Percentiles rank a stretch among this genome's conserved stretches.
These are phyloP conservation scores for Homolaphlyctis polyrhiza DNA, from an alignment of 371 early-diverging fungal species.

Conservation along the genomic window DNA sequence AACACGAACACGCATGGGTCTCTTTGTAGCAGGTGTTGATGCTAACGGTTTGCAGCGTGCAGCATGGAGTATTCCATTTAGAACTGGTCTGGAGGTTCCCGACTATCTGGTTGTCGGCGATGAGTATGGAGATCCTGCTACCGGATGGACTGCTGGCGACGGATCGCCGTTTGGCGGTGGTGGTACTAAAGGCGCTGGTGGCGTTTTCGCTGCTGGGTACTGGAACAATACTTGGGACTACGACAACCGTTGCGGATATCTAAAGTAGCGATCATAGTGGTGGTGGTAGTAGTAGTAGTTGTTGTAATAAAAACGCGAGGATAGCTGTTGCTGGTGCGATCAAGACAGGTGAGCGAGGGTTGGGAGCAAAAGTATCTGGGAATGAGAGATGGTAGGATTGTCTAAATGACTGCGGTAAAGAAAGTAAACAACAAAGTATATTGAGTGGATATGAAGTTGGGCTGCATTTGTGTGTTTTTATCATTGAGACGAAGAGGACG, in stretches of 20 bases:
- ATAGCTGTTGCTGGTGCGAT: too few relatives aligned
- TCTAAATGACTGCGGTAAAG: too few relatives aligned
- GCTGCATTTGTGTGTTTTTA: too few relatives aligned
- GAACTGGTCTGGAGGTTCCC: slow-evolving; percentile 37
- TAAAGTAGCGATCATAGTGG: slow-evolving; percentile 23
- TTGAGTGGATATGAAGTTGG: too few relatives aligned
- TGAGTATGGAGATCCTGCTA: slow-evolving; percentile 44
- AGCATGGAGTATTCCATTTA: slow-evolving; percentile 39
- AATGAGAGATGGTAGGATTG: too few relatives aligned
- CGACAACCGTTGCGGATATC: slow-evolving; percentile 33
- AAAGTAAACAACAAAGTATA: too few relatives aligned
- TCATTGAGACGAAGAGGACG: too few relatives aligned
- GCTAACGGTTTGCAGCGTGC: slow-evolving; percentile 31
- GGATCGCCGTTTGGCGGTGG: slow-evolving; percentile 29
- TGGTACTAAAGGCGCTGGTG: slow-evolving; percentile 40
- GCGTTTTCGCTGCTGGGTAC: slow-evolving; percentile 41
- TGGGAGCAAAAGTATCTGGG: too few relatives aligned
- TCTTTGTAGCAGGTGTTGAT: slow-evolving; percentile 36
- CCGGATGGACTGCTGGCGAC: slow-evolving; percentile 44
- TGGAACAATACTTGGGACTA: slow-evolving; percentile 44
- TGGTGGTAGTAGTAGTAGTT: too few relatives aligned
- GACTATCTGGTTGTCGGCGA: slow-evolving; percentile 38
- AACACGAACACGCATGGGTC: slow-evolving; percentile 35
- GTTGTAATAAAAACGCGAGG: too few relatives aligned
- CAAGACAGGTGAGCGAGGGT: too few relatives aligned